Evolutionary conservation across 2,329 filamentous ascomycete genomes (phyloP), one percentile per base, ranked within the genome.

Genomic region (Lomentospora prolificans): DNA sequence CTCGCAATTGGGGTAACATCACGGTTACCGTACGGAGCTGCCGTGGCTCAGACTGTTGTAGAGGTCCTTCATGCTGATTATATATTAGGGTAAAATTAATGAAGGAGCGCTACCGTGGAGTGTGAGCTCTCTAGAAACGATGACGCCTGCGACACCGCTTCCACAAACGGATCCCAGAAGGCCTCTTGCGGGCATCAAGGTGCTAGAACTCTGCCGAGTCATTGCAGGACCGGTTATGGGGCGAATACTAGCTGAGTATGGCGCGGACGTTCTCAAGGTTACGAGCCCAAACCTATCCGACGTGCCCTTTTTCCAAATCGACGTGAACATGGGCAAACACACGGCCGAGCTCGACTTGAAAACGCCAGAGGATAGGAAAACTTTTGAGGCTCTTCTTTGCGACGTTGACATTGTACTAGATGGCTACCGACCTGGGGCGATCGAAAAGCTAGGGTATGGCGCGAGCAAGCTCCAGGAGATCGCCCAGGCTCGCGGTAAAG

Each of bases 201-300:
- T 90, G 4, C 75, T 90, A 3, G 87, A 91, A 64, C 71, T 90
- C 27, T 87, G 85, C 64, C 82, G 86, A 41, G 84, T 90, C 63
- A 89, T 91, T 60, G 87, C 87, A 3, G 86, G 86, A 0, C 86
- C 86, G n/a, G 80, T 84, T 3, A 83, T 90, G 60, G 82, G 82
- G 2, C 80, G 85, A 27, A 83, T 83, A 1, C 75, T 90, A 0
- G 85, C 83, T n/a, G 86, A 88, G 60, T 85, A 89, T 64, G 87
- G 87, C 2, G 87, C 87, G 6, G 79, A 84, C 55, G 86, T 90
- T 1, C 75, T 90, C 60, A 86, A 89, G 62, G 75, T 90, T 50
- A 89, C 85, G 2, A 82, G 81, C 7, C 79, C 83, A 0, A 72
- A 80, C 50, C 73, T 89, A n/a, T 80, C 81, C 4, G 86, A 89